A percentile compares a stretch with the other conserved stretches of the same genome.
Conservation (phyloP, 768 basidiomycete species). For the Boletus barrowsii region DNA sequence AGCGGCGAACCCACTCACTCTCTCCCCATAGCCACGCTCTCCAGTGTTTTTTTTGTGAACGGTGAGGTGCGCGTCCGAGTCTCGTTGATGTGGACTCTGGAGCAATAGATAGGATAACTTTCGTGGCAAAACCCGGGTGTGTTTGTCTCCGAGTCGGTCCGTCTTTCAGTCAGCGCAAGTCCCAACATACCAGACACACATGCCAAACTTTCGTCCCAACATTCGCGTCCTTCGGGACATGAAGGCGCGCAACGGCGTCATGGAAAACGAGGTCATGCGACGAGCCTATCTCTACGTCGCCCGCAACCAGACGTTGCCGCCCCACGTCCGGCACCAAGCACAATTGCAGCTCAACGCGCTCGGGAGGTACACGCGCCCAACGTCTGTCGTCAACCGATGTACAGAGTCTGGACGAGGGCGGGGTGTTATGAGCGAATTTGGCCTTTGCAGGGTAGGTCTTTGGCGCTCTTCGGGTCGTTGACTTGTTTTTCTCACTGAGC, state of each 20-base stretch:
- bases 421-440: conserved; percentile 89
- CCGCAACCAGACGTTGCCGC: conserved; percentile 83
- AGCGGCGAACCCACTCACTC: conserved; percentile 13
- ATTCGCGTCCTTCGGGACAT: conserved; percentile 70
- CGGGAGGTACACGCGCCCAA: conserved; percentile 77
- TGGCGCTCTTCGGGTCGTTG: not conserved
- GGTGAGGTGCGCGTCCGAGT: not conserved
- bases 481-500: not conserved
- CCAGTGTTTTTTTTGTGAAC: not conserved
- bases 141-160: conserved; percentile 16
- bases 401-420: conserved; percentile 80
- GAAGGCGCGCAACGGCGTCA: conserved; percentile 69
- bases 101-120: no score
- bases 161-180: not conserved
- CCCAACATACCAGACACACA: not conserved
- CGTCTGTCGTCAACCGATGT: conserved; percentile 87
- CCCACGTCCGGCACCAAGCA: conserved; percentile 88
- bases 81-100: no score
- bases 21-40: conserved; percentile 26
- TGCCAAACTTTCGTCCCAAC: conserved; percentile 36
- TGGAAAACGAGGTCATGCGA: conserved; percentile 74
- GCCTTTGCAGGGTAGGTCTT: conserved; percentile 65
- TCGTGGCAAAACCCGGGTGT: not conserved
- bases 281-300: conserved; percentile 93
- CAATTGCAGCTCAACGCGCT: conserved; percentile 92